Conservation (phyloP, 768 basidiomycete species). For the Tylopilus sp. region DNA sequence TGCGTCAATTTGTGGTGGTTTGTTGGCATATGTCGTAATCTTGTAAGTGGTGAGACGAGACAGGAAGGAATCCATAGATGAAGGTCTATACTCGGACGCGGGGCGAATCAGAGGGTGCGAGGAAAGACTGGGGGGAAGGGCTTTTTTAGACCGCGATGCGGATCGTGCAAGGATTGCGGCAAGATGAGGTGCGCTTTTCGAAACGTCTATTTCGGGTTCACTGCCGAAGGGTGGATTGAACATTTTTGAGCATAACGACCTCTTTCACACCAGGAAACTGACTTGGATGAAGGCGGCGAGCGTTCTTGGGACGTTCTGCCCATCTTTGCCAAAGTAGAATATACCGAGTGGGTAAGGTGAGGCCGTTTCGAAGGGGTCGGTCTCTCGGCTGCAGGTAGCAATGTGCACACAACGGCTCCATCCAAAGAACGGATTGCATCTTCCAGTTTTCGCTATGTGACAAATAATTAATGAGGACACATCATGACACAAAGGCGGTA, state of each 20-base stretch:
- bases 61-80: constrained; percentile 71
- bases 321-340: constrained; percentile 77
- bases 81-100: constrained; percentile 70
- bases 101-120: constrained; percentile 22
- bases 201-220: constrained; percentile 28
- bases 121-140: constrained; percentile 44
- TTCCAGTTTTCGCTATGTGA: constrained; percentile 67
- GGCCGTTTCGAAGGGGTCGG: constrained; percentile 51
- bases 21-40: constrained; percentile 76
- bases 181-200: constrained; percentile 66
- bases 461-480: not conserved
- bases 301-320: constrained; percentile 55
- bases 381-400: constrained; percentile 28
- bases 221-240: constrained; percentile 1
- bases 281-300: constrained; percentile 30
- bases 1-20: constrained; percentile 68
- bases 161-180: constrained; percentile 69
- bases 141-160: constrained; percentile 49
- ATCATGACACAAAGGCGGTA: not conserved
- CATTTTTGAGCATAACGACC: constrained; percentile 4
- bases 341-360: constrained; percentile 56
- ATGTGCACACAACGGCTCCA: constrained; percentile 48
- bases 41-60: constrained; percentile 74
- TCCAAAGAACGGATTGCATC: constrained; percentile 76
- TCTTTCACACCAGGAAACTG: constrained; percentile 3